Conservation (phyloP, 2,329 filamentous ascomycete genomes). For the Neopestalotiopsis clavispora region DNA sequence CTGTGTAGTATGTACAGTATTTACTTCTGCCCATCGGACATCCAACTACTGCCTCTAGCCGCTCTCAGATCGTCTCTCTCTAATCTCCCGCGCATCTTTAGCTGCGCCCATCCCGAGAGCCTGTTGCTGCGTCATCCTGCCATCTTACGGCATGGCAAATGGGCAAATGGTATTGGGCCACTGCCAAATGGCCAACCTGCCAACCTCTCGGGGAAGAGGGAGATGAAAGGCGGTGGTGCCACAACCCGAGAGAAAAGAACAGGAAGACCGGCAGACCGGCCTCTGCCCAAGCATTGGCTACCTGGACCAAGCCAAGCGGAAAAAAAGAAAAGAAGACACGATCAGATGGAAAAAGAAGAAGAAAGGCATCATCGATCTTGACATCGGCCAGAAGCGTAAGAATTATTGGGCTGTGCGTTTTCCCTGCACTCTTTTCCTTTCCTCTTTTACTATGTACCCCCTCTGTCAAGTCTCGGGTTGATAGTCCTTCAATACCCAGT, state of each 20-base stretch:
- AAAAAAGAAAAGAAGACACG: not conserved
- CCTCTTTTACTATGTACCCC: not conserved
- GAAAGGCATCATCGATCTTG: not conserved
- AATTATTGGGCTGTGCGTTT: not conserved
- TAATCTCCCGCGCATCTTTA: constrained; percentile 15
- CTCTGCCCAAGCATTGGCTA: not conserved
- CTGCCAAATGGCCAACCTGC: not conserved
- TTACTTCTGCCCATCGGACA: not conserved
- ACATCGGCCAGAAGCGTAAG: not conserved
- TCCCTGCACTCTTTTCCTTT: not conserved
- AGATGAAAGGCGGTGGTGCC: not conserved
- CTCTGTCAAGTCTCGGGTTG: not conserved
- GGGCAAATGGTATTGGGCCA: not conserved
- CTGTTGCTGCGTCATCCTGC: constrained; percentile 15
- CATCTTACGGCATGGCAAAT: constrained; percentile 11
- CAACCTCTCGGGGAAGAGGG: not conserved
- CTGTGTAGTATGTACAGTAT: not conserved
- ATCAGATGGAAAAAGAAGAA: not conserved
- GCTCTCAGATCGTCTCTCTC: constrained; percentile 12
- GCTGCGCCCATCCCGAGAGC: constrained; percentile 14
- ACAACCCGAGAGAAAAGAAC: not conserved
- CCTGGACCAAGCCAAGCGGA: not conserved
- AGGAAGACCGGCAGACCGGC: not conserved
- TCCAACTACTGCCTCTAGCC: constrained; percentile 1
- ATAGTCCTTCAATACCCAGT: not conserved